Base-by-base conservation (phyloP, 1,284 basidiomycete species). In the Athelia psychrophila region DNA sequence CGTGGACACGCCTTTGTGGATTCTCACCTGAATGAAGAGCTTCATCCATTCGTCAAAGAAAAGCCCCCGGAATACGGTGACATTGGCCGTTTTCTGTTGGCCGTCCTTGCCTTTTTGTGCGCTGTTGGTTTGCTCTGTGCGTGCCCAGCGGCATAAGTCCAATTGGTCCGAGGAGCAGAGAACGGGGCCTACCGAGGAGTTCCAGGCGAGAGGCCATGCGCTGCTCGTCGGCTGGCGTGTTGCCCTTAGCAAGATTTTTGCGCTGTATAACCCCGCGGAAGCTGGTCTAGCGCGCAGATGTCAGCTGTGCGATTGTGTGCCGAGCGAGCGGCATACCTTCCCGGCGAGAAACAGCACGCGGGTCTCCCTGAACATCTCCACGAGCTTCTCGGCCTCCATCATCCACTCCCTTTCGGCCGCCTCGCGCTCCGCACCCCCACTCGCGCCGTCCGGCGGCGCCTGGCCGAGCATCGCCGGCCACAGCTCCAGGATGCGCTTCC, bases 311-410 rank as follows among this genome's bases (percentile, higher is more conserved):
- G 24, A 20, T 6, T 13, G 5, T 30, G 13, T 30, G 27, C 27
- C 13, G 22, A 32, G n/a, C 48, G 24, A 35, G 18, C 18, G 52
- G 60, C 83, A 56, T 54, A 93, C 92, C 59, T 86, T 71, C 38
- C 85, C 85, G 8, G 86, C 85, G 56, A 87, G 78, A 63, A 96
- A 98, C 56, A 98, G 67, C 54, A 84, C 83, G 59, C 86, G 80
- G 10, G 93, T 95, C 70, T 93, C 84, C 46, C 95, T 78, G 71
- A 95, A 98, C 61, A 84, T 86, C 58, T 97, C 93, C 15, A 97
- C 79, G 47, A 98, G 76, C 54, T 84, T 89, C 58, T 91, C 89
- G 0, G 94, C 93, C 59, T 93, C 84, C 24, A 88, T 67, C 55
- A 97, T 74, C 89, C 95, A 98, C 56, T 84, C 80, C 44, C 76